phyloP scores from a whole-genome alignment of 2,329 filamentous ascomycete species.

The Alternaria brassicae region DNA sequence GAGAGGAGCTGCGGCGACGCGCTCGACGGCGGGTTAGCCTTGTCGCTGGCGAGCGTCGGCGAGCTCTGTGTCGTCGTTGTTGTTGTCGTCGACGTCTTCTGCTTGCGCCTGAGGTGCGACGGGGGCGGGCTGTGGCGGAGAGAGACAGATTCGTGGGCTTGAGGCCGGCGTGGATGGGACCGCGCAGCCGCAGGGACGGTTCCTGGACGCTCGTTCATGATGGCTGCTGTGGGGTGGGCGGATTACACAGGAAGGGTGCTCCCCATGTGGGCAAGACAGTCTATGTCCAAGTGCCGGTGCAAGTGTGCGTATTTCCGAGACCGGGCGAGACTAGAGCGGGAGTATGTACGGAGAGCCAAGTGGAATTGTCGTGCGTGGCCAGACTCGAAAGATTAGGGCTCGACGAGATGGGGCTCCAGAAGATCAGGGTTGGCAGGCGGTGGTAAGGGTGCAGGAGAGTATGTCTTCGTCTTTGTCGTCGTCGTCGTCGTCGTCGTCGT shows the following conservation, averaged over 20 bases:
- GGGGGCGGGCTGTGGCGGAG: constrained; percentile 51
- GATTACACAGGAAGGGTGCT: constrained; percentile 22
- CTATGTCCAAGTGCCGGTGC: neutral
- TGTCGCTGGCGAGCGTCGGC: constrained; percentile 41
- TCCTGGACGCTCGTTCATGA: constrained; percentile 35
- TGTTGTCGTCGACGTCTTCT: neutral
- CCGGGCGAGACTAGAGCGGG: neutral
- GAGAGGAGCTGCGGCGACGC: constrained; percentile 41
- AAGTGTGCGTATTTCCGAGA: neutral
- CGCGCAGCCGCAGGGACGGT: constrained; percentile 20
- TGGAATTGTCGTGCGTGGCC: too few species aligned
- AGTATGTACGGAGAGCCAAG: too few species aligned
- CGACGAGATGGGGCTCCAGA: too few species aligned
- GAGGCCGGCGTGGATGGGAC: constrained; percentile 52
- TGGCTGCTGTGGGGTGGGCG: constrained; percentile 4
- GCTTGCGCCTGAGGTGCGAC: neutral
- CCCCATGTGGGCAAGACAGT: constrained; percentile 22
- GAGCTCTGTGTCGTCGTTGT: constrained; percentile 33
- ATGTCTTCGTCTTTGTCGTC: too few species aligned
- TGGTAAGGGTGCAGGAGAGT: too few species aligned
- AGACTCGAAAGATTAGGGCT: too few species aligned
- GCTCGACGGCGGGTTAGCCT: constrained; percentile 52
- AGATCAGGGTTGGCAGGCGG: too few species aligned
- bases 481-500: too few species aligned
- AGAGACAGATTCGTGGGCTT: constrained; percentile 56